Evolutionary conservation across 768 basidiomycete species (phyloP).

Genomic region (Neoboletus brunneissimus): DNA sequence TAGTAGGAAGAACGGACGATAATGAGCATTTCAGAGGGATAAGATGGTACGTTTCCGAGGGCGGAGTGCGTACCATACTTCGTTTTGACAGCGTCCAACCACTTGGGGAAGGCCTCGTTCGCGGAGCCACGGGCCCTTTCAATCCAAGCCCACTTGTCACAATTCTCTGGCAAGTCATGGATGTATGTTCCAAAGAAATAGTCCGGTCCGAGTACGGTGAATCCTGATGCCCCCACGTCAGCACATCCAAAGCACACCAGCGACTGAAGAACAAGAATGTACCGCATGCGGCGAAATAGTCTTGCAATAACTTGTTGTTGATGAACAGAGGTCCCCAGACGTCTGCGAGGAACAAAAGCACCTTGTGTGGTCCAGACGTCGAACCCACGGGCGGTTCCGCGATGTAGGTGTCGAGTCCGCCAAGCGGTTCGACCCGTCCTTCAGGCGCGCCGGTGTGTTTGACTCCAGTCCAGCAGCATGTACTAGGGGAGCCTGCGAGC

Average conservation of each 20-base stretch:
- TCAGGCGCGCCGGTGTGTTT: constrained; percentile 48
- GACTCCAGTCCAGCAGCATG: constrained; percentile 48
- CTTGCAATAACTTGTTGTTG: constrained; percentile 57
- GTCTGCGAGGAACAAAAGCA: constrained; percentile 44
- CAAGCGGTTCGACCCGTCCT: constrained; percentile 44
- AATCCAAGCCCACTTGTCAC: constrained; percentile 41
- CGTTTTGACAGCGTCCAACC: constrained; percentile 49
- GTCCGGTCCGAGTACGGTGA: constrained; percentile 54
- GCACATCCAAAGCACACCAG: not conserved
- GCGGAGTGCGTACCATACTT: constrained; percentile 39
- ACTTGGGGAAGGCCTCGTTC: constrained; percentile 40
- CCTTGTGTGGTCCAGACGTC: constrained; percentile 26
- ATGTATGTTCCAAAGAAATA: constrained; percentile 55
- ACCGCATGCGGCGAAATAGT: constrained; percentile 63
- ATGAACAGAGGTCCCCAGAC: constrained; percentile 44
- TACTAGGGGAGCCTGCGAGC: constrained; percentile 43
- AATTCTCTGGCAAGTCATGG: constrained; percentile 30
- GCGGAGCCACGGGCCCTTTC: constrained; percentile 29
- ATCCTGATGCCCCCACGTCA: constrained; percentile 37
- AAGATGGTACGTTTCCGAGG: not conserved
- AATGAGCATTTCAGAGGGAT: not conserved
- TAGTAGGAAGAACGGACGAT: not conserved
- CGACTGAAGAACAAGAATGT: not conserved
- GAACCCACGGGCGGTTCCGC: constrained; percentile 39
- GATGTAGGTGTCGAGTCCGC: constrained; percentile 51